Conservation (phyloP, 371 early-diverging fungal genomes). For the Mucor velutinosus region DNA sequence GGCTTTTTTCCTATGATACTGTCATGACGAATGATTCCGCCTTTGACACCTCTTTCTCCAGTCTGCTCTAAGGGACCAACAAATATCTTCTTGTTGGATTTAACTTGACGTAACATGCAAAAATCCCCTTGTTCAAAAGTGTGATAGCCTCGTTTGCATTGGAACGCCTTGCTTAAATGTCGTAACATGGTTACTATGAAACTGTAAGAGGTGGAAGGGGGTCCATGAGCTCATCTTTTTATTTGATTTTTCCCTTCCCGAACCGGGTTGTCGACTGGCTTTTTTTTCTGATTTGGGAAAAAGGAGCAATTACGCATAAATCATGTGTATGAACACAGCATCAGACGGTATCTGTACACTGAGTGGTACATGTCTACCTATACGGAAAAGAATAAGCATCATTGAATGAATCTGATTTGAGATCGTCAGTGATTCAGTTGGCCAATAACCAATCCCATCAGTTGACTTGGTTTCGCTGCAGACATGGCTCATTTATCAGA, state of each 20-base stretch:
- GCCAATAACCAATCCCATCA: no score
- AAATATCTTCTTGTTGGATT: constrained; percentile 40
- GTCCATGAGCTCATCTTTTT: not conserved
- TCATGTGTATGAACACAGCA: no score
- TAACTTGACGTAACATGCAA: constrained; percentile 49
- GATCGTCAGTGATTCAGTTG: no score
- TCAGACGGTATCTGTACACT: no score
- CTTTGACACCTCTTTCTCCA: constrained; percentile 28
- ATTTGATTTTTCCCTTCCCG: not conserved
- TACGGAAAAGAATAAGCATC: no score
- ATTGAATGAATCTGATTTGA: no score
- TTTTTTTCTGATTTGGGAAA: not conserved
- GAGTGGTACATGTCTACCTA: no score
- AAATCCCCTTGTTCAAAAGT: constrained; percentile 47
- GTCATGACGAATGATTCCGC: constrained; percentile 54
- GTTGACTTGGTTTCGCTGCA: no score
- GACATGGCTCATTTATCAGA: no score
- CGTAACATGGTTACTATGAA: not conserved
- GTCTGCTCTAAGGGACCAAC: constrained; percentile 45
- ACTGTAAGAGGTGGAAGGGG: not conserved
- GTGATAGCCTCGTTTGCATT: not conserved
- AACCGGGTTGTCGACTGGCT: not conserved
- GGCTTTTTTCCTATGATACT: constrained; percentile 54
- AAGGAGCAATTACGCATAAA: not conserved
- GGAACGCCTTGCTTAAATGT: not conserved